These are phyloP conservation scores for Mycena albidolilacea DNA, from an alignment of 768 basidiomycete species.

Conservation along the genomic window DNA sequence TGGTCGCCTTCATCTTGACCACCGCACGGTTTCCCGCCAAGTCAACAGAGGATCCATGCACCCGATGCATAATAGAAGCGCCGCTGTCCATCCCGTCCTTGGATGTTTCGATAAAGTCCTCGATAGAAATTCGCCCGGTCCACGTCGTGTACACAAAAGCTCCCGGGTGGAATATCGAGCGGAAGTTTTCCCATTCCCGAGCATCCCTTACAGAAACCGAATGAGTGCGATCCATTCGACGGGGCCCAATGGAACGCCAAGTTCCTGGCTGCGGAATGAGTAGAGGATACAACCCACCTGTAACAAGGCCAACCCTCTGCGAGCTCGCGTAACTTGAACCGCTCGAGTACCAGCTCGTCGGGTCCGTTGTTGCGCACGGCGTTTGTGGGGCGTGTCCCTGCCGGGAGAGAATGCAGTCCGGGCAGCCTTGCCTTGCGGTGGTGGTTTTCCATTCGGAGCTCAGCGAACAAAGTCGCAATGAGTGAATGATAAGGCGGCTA, in stretches of 20 bases:
- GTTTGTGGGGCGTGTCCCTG: slow-evolving; percentile 39
- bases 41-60: slow-evolving; percentile 44
- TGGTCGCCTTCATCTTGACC: slow-evolving; percentile 52
- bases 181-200: slow-evolving; percentile 45
- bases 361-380: slow-evolving; percentile 44
- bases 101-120: slow-evolving; percentile 41
- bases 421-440: slow-evolving; percentile 23
- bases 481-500: background rate
- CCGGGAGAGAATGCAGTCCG: slow-evolving; percentile 41
- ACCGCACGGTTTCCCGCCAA: slow-evolving; percentile 49
- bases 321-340: slow-evolving; percentile 43
- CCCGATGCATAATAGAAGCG: slow-evolving; percentile 43
- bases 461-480: background rate
- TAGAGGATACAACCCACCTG: slow-evolving; percentile 23
- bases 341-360: slow-evolving; percentile 37
- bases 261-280: background rate
- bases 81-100: slow-evolving; percentile 42
- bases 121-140: slow-evolving; percentile 41
- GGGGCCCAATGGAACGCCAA: no score
- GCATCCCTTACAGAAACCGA: slow-evolving; percentile 32
- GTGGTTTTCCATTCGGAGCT: background rate
- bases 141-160: slow-evolving; percentile 44
- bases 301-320: slow-evolving; percentile 46
- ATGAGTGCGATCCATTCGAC: background rate
- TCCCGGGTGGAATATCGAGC: slow-evolving; percentile 42